Conservation (phyloP, 352 stramenopile genomes). For the Salisapilia sapeloensis region DNA sequence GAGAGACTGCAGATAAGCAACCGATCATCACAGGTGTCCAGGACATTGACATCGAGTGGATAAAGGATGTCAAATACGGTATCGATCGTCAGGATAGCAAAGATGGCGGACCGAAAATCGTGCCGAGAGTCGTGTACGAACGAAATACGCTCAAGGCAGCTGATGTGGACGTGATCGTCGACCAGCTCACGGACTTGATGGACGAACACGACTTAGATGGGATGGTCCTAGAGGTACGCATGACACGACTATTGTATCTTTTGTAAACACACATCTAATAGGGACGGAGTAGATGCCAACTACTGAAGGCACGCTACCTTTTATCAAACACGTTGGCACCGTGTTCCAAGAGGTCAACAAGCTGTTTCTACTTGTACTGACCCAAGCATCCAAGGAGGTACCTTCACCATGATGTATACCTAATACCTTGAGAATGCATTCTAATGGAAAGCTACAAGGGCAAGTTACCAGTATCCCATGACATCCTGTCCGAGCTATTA, state of each 20-base stretch:
- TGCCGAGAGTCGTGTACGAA: constrained; percentile 68
- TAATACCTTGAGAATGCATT: constrained; percentile 1
- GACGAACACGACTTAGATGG: constrained; percentile 35
- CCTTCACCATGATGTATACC: neutral
- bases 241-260: neutral
- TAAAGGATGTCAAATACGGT: constrained; percentile 21
- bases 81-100: too few relatives aligned
- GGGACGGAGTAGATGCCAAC: constrained; percentile 48
- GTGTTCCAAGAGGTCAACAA: constrained; percentile 26
- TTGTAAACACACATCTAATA: too few relatives aligned
- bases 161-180: constrained; percentile 38
- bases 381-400: constrained; percentile 33
- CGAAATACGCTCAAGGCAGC: constrained; percentile 30
- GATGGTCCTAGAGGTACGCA: constrained; percentile 36
- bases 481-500: constrained; percentile 32
- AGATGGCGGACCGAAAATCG: constrained; percentile 22
- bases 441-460: constrained; percentile 7
- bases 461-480: constrained; percentile 25
- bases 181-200: constrained; percentile 19
- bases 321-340: constrained; percentile 33
- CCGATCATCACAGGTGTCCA: constrained; percentile 50
- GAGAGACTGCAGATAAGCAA: constrained; percentile 21
- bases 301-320: constrained; percentile 28
- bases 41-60: constrained; percentile 49
- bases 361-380: constrained; percentile 46